Conservation (phyloP, 495 filamentous ascomycete genomes). For the Talaromyces adpressus region DNA sequence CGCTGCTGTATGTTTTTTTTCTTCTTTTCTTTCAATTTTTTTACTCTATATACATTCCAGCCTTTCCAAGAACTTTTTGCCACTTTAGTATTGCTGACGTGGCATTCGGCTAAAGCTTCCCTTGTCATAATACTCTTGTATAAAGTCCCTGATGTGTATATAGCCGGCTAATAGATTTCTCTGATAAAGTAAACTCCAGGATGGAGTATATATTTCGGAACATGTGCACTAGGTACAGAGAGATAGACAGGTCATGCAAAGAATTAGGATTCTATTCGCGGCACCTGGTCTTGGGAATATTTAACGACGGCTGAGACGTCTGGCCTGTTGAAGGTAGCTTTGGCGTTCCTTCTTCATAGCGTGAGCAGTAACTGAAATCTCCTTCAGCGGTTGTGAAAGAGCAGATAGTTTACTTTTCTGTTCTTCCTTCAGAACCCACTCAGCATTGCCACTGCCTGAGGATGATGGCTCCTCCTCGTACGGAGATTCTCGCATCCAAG, state of each 20-base stretch:
- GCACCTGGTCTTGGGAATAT: background rate
- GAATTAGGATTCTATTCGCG: background rate
- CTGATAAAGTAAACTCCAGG: background rate
- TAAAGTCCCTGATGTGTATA: too few relatives aligned
- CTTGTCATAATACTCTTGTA: too few relatives aligned
- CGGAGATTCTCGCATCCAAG: conserved; percentile 12
- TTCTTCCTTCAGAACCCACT: conserved; percentile 10
- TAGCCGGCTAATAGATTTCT: too few relatives aligned
- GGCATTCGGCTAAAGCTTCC: too few relatives aligned
- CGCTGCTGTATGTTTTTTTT: background rate
- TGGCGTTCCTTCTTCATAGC: background rate
- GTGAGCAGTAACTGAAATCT: background rate
- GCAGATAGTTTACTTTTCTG: conserved; percentile 1
- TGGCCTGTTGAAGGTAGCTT: background rate
- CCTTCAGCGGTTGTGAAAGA: conserved; percentile 1
- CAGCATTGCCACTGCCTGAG: background rate
- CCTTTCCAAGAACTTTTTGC: too few relatives aligned
- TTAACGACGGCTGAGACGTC: background rate
- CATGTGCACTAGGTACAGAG: background rate
- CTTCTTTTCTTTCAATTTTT: background rate
- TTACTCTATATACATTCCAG: too few relatives aligned
- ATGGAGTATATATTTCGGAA: background rate
- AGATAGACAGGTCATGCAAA: too few relatives aligned
- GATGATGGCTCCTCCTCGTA: conserved; percentile 11
- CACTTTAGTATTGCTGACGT: too few relatives aligned